A percentile compares a stretch with the other conserved stretches of the same genome.
Conservation (phyloP, 163 green algal genomes). For the Chlamydomonas reinhardtii region DNA sequence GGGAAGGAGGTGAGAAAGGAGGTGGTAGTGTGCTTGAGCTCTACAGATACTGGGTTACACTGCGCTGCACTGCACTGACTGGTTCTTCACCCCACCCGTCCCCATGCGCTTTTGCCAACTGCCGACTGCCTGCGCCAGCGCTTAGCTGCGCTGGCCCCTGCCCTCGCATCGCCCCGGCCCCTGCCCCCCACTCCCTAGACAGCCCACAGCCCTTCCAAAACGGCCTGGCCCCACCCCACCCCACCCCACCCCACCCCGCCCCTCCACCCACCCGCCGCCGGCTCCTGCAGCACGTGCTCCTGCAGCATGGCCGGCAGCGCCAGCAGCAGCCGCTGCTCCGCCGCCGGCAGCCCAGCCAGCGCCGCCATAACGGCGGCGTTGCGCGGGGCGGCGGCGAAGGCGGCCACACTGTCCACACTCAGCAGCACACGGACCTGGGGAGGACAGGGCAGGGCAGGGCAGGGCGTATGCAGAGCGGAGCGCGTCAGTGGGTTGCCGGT, state of each 20-base stretch:
- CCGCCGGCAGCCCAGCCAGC: slow-evolving; percentile 42
- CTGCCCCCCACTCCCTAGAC: background rate
- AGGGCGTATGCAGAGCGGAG: too few species aligned
- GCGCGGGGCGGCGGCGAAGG: slow-evolving; percentile 18
- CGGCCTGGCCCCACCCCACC: background rate
- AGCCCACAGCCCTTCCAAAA: background rate
- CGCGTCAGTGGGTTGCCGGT: too few species aligned
- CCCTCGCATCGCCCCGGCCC: too few species aligned
- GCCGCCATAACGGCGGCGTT: slow-evolving; percentile 33
- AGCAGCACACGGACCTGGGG: background rate
- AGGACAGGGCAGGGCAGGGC: too few species aligned
- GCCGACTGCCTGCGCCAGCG: too few species aligned
- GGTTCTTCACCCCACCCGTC: too few species aligned
- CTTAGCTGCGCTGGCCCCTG: too few species aligned
- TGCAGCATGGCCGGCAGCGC: slow-evolving; percentile 78
- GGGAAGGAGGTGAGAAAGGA: background rate
- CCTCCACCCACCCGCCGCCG: background rate
- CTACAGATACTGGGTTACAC: too few species aligned
- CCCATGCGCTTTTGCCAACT: too few species aligned
- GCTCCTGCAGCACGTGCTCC: slow-evolving; percentile 74
- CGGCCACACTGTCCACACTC: background rate
- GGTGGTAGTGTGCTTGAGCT: too few species aligned
- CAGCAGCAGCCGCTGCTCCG: slow-evolving; percentile 69
- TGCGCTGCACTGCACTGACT: too few species aligned
- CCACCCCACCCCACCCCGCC: background rate